These are phyloP conservation scores for Trichoderma gracile DNA, from an alignment of 2,329 filamentous ascomycete genomes.

Conservation along the genomic window DNA sequence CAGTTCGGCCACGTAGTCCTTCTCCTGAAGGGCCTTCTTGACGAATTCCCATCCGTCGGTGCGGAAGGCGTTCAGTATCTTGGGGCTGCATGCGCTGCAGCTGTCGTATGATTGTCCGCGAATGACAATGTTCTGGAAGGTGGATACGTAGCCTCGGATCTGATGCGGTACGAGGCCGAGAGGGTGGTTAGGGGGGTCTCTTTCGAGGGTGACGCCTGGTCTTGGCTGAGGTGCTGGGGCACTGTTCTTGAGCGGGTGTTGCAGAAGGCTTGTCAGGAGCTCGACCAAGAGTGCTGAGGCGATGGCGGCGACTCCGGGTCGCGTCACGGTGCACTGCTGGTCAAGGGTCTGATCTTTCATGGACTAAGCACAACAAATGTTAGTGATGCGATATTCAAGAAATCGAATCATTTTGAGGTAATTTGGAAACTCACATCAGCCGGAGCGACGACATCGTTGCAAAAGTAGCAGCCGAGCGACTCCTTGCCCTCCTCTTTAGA, in stretches of 20 bases:
- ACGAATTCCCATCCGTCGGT: conserved; percentile 74
- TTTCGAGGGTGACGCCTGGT: conserved; percentile 48
- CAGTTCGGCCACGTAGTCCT: conserved; percentile 76
- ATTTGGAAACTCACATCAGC: conserved; percentile 68
- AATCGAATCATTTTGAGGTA: not conserved
- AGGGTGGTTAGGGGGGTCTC: conserved; percentile 59
- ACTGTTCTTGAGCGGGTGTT: conserved; percentile 73
- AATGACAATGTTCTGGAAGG: conserved; percentile 72
- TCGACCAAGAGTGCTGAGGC: conserved; percentile 91
- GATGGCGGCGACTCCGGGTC: conserved; percentile 87
- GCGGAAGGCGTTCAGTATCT: conserved; percentile 67
- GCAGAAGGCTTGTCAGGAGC: conserved; percentile 80
- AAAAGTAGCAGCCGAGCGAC: conserved; percentile 93
- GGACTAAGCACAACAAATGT: conserved; percentile 57
- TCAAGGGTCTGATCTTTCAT: conserved; percentile 94
- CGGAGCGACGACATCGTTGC: conserved; percentile 94
- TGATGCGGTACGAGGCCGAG: conserved; percentile 76
- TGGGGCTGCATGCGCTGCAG: conserved; percentile 77
- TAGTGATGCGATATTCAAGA: not conserved
- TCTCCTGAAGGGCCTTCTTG: conserved; percentile 70
- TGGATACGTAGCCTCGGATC: conserved; percentile 74
- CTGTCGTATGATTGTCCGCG: conserved; percentile 74
- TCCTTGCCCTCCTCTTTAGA: conserved; percentile 56
- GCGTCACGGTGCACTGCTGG: conserved; percentile 96
- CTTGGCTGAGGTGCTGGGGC: conserved; percentile 57